Evolutionary conservation across 2,329 filamentous ascomycete genomes (phyloP), one percentile per base, ranked within the genome.

Genomic region (Arthrobotrys iridis): DNA sequence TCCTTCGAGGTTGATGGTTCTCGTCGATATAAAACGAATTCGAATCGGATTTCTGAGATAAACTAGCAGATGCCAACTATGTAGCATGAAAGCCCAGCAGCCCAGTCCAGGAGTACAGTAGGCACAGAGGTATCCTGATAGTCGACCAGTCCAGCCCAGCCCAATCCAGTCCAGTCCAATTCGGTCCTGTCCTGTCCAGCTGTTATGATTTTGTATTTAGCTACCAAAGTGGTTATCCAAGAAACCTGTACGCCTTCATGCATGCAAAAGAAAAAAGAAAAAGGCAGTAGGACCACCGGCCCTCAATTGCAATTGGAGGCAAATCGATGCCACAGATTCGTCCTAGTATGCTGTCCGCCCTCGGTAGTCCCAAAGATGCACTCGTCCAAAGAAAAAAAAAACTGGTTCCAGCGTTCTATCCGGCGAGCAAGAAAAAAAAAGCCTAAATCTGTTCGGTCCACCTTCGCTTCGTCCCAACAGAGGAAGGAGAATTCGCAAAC

Each of bases 331-430:
- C 60, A 66, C 68, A 62, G 62, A 74, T 74, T 62, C 62, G 68
- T 74, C 59, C 62, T 67, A 74, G 62, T 35, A 28, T 33, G 43
- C 43, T 62, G 62, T 46, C 70, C 62, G 70, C 40, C 62, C 70
- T 74, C 70, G 70, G 62, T 40, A 67, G 55, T 24, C 50, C 30
- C 45, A 28, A 60, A 35, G 62, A 66, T 67, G 62, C 70, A 60
- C 70, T 67, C 70, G 70, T 74, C 62, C 30, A 70, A 62, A n/a
- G n/a, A n/a, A n/a, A n/a, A n/a, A n/a, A n/a, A n/a, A n/a, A 66
- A 70, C 65, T 70, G 65, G 65, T 41, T 70, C 65, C 57, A n/a
- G n/a, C 37, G 58, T 40, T 43, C 40, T 60, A 15, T 40, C 22
- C 59, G 40, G 20, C 66, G n/a, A n/a, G n/a, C n/a, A n/a, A 60